Conservation (phyloP, 257 asterid genomes). For the Orobanche coerulescens region DNA sequence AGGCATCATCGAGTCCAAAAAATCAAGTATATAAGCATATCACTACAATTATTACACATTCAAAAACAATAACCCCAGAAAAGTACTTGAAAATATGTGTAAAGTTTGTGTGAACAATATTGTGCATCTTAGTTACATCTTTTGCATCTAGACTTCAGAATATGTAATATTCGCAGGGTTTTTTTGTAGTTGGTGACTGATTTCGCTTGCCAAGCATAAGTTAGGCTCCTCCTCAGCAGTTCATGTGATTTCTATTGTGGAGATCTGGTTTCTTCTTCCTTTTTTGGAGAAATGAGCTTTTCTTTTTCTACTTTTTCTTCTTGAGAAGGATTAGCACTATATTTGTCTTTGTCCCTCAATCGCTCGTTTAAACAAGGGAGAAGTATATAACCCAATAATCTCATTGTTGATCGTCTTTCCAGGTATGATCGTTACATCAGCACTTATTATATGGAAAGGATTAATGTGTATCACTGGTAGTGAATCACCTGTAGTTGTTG, state of each 20-base stretch:
- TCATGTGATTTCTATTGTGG: not conserved
- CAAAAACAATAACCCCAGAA: too few species aligned
- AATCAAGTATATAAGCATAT: too few species aligned
- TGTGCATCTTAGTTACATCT: constrained; percentile 12
- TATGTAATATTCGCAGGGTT: not conserved
- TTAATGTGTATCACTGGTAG: constrained; percentile 94
- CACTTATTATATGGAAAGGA: constrained; percentile 97
- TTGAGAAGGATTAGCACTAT: not conserved
- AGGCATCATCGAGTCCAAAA: too few species aligned
- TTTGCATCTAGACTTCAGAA: not conserved
- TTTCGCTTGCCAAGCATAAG: not conserved
- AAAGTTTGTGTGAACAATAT: too few species aligned
- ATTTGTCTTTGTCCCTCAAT: not conserved
- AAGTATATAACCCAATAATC: not conserved
- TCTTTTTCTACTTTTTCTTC: not conserved
- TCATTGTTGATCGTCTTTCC: constrained; percentile 20
- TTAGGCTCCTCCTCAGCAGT: not conserved
- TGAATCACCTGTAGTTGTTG: constrained; percentile 98
- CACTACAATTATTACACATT: too few species aligned
- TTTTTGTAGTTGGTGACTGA: not conserved
- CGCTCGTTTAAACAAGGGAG: not conserved
- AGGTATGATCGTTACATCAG: constrained; percentile 98
- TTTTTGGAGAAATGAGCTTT: not conserved
- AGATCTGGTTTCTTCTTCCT: not conserved
- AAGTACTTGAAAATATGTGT: too few species aligned